Conservation (phyloP, 108 stramenopile genomes). For the Fragilaria crotonensis region DNA sequence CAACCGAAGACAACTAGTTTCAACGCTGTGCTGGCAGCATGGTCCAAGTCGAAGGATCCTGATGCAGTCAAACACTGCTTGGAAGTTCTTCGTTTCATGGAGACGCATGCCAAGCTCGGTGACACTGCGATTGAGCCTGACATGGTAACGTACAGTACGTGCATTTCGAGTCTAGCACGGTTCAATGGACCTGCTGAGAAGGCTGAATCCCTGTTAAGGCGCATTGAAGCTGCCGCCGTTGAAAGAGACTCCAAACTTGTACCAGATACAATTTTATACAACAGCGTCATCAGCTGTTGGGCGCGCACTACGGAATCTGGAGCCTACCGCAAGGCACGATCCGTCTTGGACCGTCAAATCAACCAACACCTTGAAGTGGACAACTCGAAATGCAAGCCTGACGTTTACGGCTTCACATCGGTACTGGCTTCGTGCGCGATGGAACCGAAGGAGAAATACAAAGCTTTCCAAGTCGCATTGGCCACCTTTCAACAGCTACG, state of each 20-base stretch:
- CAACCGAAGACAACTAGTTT: slow-evolving; percentile 39
- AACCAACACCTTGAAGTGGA: slow-evolving; percentile 16
- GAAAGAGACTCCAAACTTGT: slow-evolving; percentile 25
- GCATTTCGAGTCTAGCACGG: slow-evolving; percentile 31
- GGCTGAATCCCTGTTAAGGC: slow-evolving; percentile 51
- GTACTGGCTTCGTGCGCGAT: slow-evolving; percentile 37
- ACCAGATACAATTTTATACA: slow-evolving; percentile 66
- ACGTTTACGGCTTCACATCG: slow-evolving; percentile 73
- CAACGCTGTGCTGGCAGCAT: slow-evolving; percentile 55
- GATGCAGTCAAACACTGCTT: no score
- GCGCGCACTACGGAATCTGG: slow-evolving; percentile 40
- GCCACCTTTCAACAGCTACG: slow-evolving; percentile 55
- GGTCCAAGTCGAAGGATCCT: slow-evolving; percentile 44
- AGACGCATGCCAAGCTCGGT: no score
- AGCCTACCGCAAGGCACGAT: slow-evolving; percentile 46
- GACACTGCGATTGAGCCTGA: slow-evolving; percentile 8
- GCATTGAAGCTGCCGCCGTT: slow-evolving; percentile 26
- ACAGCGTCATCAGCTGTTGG: slow-evolving; percentile 66
- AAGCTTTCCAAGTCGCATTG: slow-evolving; percentile 60
- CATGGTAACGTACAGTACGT: slow-evolving; percentile 21
- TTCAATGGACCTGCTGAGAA: slow-evolving; percentile 23
- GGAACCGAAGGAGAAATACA: slow-evolving; percentile 17
- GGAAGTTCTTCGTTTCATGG: no score
- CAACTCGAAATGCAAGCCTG: slow-evolving; percentile 38
- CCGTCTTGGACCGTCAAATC: slow-evolving; percentile 68